phyloP scores from a whole-genome alignment of 441 rosid genomes.

The Adansonia grandidieri region DNA sequence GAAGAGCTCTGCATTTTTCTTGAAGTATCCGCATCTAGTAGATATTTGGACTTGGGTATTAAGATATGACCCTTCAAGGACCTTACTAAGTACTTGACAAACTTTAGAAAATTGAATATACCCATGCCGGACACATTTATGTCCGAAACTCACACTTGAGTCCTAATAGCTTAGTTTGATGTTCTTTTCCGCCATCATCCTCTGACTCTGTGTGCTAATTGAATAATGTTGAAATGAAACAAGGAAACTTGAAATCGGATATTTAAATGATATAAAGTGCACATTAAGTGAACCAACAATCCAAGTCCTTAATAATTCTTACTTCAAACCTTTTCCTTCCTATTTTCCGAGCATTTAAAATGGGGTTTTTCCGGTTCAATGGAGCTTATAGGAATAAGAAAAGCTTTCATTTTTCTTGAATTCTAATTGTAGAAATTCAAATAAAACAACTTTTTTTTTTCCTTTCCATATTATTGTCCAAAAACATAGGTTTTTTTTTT shows the following conservation, averaged over 20 bases:
- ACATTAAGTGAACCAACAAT: neutral
- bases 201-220: neutral
- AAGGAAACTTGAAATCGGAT: neutral
- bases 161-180: too few species aligned
- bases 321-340: neutral
- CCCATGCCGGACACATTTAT: too few species aligned
- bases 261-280: neutral
- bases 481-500: neutral
- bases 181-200: neutral
- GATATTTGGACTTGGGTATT: too few species aligned
- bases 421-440: neutral
- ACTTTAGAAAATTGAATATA: too few species aligned
- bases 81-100: too few species aligned
- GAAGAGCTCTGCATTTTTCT: neutral
- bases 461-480: neutral
- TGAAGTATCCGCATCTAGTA: too few species aligned
- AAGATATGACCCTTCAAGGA: too few species aligned
- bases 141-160: too few species aligned
- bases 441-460: neutral
- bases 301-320: neutral
- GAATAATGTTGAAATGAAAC: slow-evolving; percentile 8
- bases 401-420: neutral
- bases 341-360: neutral
- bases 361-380: neutral
- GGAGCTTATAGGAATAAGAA: neutral